Percentiles rank a stretch among this genome's conserved stretches.
Evolutionary conservation across 2,329 filamentous ascomycete genomes (phyloP).

Genomic region (Aureobasidium sp.): DNA sequence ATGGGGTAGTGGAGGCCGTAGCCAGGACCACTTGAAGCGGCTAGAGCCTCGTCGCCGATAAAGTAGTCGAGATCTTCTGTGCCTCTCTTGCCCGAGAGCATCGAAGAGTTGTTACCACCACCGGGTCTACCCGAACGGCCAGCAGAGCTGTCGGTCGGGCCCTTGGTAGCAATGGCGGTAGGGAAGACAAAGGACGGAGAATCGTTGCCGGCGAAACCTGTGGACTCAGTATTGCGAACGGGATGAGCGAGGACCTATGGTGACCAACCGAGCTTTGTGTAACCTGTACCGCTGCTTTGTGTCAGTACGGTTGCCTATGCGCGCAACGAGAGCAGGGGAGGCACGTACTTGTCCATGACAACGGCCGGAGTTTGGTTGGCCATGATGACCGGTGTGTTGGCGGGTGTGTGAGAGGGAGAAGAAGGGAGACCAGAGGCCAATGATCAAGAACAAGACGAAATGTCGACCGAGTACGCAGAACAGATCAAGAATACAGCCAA

Average conservation of each 20-base stretch:
- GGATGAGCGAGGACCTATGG: not conserved
- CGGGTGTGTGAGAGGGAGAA: not conserved
- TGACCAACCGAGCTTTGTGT: conserved; percentile 88
- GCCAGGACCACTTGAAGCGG: conserved; percentile 76
- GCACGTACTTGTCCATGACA: conserved; percentile 99
- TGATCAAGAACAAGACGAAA: not conserved
- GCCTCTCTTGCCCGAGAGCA: conserved; percentile 84
- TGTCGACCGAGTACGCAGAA: not conserved
- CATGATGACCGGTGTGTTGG: conserved; percentile 54
- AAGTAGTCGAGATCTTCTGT: conserved; percentile 98
- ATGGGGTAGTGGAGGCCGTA: conserved; percentile 98
- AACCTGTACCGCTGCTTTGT: conserved; percentile 84
- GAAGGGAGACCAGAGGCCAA: not conserved
- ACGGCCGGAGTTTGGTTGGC: conserved; percentile 98
- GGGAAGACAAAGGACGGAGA: conserved; percentile 99
- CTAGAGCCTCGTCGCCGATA: conserved; percentile 92
- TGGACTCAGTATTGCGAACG: not conserved
- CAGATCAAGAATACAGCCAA: not conserved
- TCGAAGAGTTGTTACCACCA: conserved; percentile 91
- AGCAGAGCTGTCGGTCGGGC: conserved; percentile 60
- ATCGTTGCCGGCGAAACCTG: conserved; percentile 98
- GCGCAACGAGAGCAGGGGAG: conserved; percentile 17
- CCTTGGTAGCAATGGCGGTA: conserved; percentile 95
- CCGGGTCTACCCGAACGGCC: conserved; percentile 82
- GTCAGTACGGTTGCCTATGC: conserved; percentile 21